Percentiles rank a stretch among this genome's conserved stretches.
These are phyloP conservation scores for Lotmaria passim DNA, from an alignment of 208 protist species.

Conservation along the genomic window DNA sequence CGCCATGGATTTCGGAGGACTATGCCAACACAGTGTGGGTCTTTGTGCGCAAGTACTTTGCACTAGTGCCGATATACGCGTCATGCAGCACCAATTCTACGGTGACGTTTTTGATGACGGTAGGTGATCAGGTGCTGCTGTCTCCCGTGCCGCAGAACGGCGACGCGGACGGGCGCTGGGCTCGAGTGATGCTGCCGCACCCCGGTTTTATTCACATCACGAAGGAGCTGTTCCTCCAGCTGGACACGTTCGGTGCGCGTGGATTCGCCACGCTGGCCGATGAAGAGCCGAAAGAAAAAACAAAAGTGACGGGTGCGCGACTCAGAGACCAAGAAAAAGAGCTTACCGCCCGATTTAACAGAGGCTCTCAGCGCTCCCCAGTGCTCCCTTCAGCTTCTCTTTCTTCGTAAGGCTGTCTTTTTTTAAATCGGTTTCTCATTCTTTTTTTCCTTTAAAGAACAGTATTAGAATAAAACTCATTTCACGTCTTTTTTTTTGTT, in stretches of 20 bases:
- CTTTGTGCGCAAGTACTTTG: conserved; percentile 35
- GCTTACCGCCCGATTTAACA: too few relatives aligned
- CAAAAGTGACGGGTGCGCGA: too few relatives aligned
- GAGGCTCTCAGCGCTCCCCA: too few relatives aligned
- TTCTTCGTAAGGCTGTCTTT: too few relatives aligned
- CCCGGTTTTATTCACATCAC: conserved; percentile 29
- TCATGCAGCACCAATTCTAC: conserved; percentile 30
- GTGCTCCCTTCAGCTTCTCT: too few relatives aligned
- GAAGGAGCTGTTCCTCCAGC: not conserved
- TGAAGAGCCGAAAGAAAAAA: not conserved
- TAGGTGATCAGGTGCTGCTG: conserved; percentile 50
- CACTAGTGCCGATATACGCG: conserved; percentile 37
- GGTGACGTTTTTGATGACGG: conserved; percentile 21
- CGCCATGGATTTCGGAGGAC: conserved; percentile 39
- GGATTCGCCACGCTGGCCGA: not conserved
- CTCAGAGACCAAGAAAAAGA: too few relatives aligned
- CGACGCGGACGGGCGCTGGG: conserved; percentile 30
- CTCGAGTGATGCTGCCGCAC: conserved; percentile 52
- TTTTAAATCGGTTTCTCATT: too few relatives aligned
- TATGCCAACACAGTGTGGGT: conserved; percentile 35
- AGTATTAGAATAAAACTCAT: too few relatives aligned
- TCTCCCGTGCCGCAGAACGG: not conserved
- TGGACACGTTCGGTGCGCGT: conserved; percentile 1
- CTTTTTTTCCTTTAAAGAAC: too few relatives aligned
- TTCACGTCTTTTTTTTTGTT: conserved; percentile 5